Evolutionary conservation across 2,329 filamentous ascomycete genomes (phyloP), one percentile per base, ranked within the genome.

Genomic region (Colletotrichum brevisporum): DNA sequence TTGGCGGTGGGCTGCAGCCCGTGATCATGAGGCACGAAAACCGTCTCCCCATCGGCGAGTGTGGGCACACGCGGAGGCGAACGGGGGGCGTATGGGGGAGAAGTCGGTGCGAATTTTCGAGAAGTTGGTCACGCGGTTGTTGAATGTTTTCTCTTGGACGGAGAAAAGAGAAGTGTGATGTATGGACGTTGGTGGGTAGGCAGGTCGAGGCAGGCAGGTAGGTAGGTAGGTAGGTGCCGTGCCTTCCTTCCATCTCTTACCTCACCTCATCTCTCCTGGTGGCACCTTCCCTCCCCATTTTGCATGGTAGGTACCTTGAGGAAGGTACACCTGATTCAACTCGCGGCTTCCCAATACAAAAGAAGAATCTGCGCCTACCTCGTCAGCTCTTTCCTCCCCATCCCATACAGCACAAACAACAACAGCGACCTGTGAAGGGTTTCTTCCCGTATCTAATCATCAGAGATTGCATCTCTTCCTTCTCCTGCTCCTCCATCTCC

Each of bases 11-110:
- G 27, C 18, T 50, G n/a, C 9, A 12, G 47, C 24, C 47, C 47
- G 21, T 50, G 66, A 69, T 69, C 66, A 69, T 60, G 66, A 69
- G 66, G 66, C 66, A 60, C 41, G 62, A 55, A 69, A 65, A 60
- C 43, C 60, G 64, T 41, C 60, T 65, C 58, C 43, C 63, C 59
- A 63, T 53, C 65, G 15, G 65, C 43, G 47, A 54, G 18, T 59
- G 61, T 65, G 65, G 65, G 24, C 61, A 21, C 39, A 36, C 56
- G 62, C 66, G 62, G 66, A 69, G 66, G 66, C 62, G 62, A 60
- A 66, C 66, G 62, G 62, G 66, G 66, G 31, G 57, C 31, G 16
- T 69, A 69, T 62, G 62, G 67, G 67, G 62, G 36, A 47, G 56
- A 60, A 47, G 48, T 48, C 41, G 63, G 63, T 60, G 63, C 52